These are phyloP conservation scores for Lodderomyces margitis DNA, from an alignment of 1,139 yeast species.

Conservation along the genomic window DNA sequence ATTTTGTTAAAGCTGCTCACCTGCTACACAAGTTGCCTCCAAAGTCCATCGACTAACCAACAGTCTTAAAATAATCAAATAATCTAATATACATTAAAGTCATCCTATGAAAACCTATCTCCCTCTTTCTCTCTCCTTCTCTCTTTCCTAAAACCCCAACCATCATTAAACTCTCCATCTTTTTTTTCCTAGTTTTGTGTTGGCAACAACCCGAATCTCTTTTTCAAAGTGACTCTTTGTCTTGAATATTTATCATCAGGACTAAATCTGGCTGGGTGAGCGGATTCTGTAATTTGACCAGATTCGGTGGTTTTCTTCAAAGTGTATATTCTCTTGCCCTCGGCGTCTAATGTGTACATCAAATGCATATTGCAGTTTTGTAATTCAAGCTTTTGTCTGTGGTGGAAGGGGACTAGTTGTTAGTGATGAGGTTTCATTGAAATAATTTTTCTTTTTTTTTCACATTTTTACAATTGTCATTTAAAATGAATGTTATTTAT, in stretches of 20 bases:
- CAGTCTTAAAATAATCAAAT: no score
- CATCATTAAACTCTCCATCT: no score
- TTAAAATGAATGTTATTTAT: background rate
- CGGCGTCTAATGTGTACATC: constrained; percentile 94
- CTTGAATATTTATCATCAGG: constrained; percentile 99
- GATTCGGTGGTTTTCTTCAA: constrained; percentile 73
- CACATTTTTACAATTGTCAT: no score
- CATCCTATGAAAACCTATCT: background rate
- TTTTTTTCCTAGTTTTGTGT: constrained; percentile 52
- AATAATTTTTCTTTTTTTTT: no score
- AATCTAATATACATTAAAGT: background rate
- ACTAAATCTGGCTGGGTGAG: constrained; percentile 98
- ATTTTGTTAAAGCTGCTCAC: no score
- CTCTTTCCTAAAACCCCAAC: no score
- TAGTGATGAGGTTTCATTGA: constrained; percentile 5
- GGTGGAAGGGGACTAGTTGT: background rate
- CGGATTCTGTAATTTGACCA: constrained; percentile 97
- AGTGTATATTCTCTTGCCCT: constrained; percentile 95
- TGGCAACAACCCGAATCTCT: constrained; percentile 87
- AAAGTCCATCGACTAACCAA: no score
- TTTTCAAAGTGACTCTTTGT: constrained; percentile 97
- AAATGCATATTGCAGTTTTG: constrained; percentile 70
- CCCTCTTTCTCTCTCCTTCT: no score
- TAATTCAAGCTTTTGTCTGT: background rate
- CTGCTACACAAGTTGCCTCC: no score